Percentiles rank a stretch among this genome's conserved stretches.
Evolutionary conservation across 106 monocot species (phyloP).

Genomic region (Hemerocallis citrina): DNA sequence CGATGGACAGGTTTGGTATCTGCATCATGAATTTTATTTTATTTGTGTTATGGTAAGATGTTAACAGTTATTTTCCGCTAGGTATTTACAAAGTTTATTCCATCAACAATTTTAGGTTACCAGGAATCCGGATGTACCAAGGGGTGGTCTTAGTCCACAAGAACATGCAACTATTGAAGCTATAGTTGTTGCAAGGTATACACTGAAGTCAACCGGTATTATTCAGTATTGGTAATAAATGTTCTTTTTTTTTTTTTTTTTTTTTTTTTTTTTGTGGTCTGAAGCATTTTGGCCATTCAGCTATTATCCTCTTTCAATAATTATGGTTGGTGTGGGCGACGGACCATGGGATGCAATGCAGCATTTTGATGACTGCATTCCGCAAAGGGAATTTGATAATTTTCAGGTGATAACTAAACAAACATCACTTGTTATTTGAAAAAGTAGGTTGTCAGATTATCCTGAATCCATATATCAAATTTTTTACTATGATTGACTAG

Average conservation of each 20-base stretch:
- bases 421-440: too few species aligned
- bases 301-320: conserved; percentile 55
- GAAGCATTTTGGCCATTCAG: conserved; percentile 14
- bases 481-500: too few species aligned
- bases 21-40: too few species aligned
- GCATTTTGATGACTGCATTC: conserved; percentile 56
- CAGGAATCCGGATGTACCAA: conserved; percentile 14
- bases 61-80: too few species aligned
- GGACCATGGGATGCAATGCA: conserved; percentile 73
- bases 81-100: not conserved
- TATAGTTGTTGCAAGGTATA: conserved; percentile 53
- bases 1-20: conserved; percentile 55
- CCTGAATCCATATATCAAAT: too few species aligned
- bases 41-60: not conserved
- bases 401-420: conserved; percentile 39
- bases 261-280: not conserved
- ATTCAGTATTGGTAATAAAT: not conserved
- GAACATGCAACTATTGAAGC: conserved; percentile 51
- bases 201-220: not conserved
- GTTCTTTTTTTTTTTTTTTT: too few species aligned
- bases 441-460: too few species aligned
- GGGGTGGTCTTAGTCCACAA: conserved; percentile 33
- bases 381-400: conserved; percentile 54
- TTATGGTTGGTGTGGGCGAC: conserved; percentile 72
- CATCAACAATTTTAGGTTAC: conserved; percentile 26